Percentiles rank a stretch among this genome's conserved stretches.
These are phyloP conservation scores for Allium cepa DNA, from an alignment of 106 monocot genomes.

Conservation along the genomic window DNA sequence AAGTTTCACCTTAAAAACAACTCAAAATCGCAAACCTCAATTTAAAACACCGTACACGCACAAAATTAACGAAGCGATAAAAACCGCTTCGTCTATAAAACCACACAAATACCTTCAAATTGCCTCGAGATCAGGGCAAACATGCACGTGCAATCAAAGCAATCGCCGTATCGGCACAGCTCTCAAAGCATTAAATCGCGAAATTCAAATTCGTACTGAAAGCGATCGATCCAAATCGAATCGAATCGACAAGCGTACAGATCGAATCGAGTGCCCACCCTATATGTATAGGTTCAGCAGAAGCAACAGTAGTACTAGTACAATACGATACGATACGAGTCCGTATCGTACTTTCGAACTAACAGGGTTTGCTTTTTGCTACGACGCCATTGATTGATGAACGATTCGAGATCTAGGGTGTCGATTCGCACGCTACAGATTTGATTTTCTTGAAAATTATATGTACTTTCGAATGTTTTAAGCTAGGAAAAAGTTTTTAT, in stretches of 20 bases:
- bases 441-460: not conserved
- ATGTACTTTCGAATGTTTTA: no score
- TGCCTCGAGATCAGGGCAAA: constrained; percentile 5
- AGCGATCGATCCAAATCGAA: not conserved
- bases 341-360: not conserved
- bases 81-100: not conserved
- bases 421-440: constrained; percentile 2
- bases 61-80: not conserved
- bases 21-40: not conserved
- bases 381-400: constrained; percentile 1
- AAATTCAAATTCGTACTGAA: not conserved
- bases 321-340: not conserved
- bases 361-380: not conserved
- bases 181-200: not conserved
- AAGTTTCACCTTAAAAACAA: not conserved
- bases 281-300: not conserved
- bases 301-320: not conserved
- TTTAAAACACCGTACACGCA: not conserved
- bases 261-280: not conserved
- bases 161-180: constrained; percentile 1
- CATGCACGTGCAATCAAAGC: constrained; percentile 4
- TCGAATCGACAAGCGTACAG: not conserved
- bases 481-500: not conserved
- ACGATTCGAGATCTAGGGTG: not conserved
- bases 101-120: no score